phyloP scores from a whole-genome alignment of 2,329 filamentous ascomycete species.

The Ambrosiella cleistominuta region DNA sequence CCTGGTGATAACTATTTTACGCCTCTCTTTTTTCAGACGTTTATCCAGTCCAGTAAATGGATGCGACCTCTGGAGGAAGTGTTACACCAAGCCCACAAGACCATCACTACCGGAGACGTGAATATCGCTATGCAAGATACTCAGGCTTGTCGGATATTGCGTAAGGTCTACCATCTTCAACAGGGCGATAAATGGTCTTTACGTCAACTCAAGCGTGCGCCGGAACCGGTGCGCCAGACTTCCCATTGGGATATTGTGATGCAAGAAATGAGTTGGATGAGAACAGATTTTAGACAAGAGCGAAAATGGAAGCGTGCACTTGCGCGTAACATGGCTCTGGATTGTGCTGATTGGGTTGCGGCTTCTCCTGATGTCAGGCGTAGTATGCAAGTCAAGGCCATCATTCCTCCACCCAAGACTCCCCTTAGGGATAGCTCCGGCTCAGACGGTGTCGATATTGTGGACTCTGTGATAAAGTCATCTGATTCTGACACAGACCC shows the following conservation, averaged over 20 bases:
- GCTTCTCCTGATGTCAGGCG: slow-evolving; percentile 45
- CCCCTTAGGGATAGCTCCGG: slow-evolving; percentile 15
- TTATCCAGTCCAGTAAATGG: slow-evolving; percentile 36
- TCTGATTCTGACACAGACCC: slow-evolving; percentile 10
- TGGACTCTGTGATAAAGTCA: slow-evolving; percentile 20
- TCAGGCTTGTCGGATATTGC: slow-evolving; percentile 71
- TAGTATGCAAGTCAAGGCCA: slow-evolving; percentile 48
- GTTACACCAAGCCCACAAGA: slow-evolving; percentile 72
- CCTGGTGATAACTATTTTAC: slow-evolving; percentile 47
- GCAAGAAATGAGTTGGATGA: slow-evolving; percentile 94
- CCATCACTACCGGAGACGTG: slow-evolving; percentile 69
- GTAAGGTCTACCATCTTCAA: slow-evolving; percentile 77
- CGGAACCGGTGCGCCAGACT: slow-evolving; percentile 59
- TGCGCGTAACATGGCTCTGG: slow-evolving; percentile 62
- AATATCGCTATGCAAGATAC: slow-evolving; percentile 69
- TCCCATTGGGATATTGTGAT: slow-evolving; percentile 77
- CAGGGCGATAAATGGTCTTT: slow-evolving; percentile 86
- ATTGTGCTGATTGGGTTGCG: slow-evolving; percentile 67
- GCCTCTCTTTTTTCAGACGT: slow-evolving; percentile 42
- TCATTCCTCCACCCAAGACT: slow-evolving; percentile 25
- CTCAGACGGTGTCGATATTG: slow-evolving; percentile 25
- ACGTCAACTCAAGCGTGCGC: slow-evolving; percentile 67
- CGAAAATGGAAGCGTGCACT: slow-evolving; percentile 79
- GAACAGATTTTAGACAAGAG: slow-evolving; percentile 87
- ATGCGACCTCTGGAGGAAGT: slow-evolving; percentile 53